Evolutionary conservation across 2,329 filamentous ascomycete species (phyloP).

Genomic region (Basipetospora chlamydospora): DNA sequence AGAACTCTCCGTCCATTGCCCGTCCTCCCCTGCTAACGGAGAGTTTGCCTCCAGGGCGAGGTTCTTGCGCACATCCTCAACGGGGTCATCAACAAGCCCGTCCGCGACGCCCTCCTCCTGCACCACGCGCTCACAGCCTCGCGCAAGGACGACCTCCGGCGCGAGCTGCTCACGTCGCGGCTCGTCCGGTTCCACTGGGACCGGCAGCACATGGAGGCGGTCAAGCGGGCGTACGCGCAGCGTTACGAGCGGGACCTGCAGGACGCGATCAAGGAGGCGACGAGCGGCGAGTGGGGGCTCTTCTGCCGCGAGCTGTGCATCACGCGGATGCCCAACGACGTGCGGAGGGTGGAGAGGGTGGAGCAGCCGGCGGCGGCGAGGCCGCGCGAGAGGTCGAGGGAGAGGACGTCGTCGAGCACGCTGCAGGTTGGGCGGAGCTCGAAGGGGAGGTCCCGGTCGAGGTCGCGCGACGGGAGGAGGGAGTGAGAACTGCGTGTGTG

Average conservation of each 20-base stretch:
- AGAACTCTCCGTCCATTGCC: too few species aligned
- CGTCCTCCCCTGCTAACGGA: neutral
- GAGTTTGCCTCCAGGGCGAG: slow-evolving; percentile 70
- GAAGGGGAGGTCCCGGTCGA: slow-evolving; percentile 2
- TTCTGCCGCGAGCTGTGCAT: slow-evolving; percentile 62
- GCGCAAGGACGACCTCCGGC: slow-evolving; percentile 55
- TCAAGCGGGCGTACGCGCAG: slow-evolving; percentile 67
- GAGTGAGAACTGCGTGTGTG: too few species aligned
- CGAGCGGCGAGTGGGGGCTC: slow-evolving; percentile 59
- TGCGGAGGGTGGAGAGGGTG: slow-evolving; percentile 34
- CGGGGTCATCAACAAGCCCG: slow-evolving; percentile 87
- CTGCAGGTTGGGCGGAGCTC: neutral
- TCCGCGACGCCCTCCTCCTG: slow-evolving; percentile 79
- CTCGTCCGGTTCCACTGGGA: slow-evolving; percentile 92
- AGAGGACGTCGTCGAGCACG: neutral
- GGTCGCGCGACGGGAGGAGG: neutral
- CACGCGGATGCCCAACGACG: slow-evolving; percentile 43
- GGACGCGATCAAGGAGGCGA: slow-evolving; percentile 64
- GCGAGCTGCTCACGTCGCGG: slow-evolving; percentile 75
- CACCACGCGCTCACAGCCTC: slow-evolving; percentile 76
- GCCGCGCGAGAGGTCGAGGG: neutral
- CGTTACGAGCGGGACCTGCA: slow-evolving; percentile 64
- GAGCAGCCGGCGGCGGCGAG: neutral
- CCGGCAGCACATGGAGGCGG: slow-evolving; percentile 58
- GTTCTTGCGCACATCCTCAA: slow-evolving; percentile 90